Conservation (phyloP, 768 basidiomycete genomes). For the Mycena galericulata region DNA sequence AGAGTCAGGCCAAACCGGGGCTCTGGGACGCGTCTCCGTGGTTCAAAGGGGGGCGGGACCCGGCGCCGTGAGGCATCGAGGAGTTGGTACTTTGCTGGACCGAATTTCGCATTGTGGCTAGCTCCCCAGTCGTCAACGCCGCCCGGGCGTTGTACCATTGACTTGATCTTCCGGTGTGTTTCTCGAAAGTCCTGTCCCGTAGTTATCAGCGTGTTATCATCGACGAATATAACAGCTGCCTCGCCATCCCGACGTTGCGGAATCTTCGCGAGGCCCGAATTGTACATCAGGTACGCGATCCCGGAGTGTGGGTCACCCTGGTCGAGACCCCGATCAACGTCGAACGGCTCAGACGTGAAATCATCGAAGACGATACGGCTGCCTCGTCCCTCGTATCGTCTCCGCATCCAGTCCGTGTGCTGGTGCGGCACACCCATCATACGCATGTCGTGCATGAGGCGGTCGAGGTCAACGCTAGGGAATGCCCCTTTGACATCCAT, state of each 20-base stretch:
- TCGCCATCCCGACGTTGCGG: neutral
- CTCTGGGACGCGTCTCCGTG: neutral
- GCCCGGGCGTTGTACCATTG: too few relatives aligned
- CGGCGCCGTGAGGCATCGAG: conserved; percentile 12
- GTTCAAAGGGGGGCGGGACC: neutral
- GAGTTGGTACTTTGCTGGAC: conserved; percentile 38
- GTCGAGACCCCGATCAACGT: too few relatives aligned
- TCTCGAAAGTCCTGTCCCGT: conserved; percentile 23
- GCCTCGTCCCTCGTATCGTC: conserved; percentile 9
- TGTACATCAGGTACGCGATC: too few relatives aligned
- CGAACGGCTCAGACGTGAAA: too few relatives aligned
- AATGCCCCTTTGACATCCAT: conserved; percentile 60
- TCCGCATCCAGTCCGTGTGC: conserved; percentile 32
- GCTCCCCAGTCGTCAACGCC: conserved; percentile 41
- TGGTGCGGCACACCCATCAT: conserved; percentile 40
- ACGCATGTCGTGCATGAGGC: conserved; percentile 48
- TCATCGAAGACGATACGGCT: too few relatives aligned
- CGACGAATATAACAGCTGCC: conserved; percentile 29
- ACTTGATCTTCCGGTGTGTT: conserved; percentile 31
- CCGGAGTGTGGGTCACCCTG: too few relatives aligned
- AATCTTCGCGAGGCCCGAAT: conserved; percentile 26
- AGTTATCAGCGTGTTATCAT: conserved; percentile 35
- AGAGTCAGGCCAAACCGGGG: conserved; percentile 19
- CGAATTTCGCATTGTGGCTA: conserved; percentile 41
- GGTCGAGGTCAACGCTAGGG: conserved; percentile 48